Evolutionary conservation across 108 stramenopile genomes (phyloP).

Genomic region (Nitzschia sp.): DNA sequence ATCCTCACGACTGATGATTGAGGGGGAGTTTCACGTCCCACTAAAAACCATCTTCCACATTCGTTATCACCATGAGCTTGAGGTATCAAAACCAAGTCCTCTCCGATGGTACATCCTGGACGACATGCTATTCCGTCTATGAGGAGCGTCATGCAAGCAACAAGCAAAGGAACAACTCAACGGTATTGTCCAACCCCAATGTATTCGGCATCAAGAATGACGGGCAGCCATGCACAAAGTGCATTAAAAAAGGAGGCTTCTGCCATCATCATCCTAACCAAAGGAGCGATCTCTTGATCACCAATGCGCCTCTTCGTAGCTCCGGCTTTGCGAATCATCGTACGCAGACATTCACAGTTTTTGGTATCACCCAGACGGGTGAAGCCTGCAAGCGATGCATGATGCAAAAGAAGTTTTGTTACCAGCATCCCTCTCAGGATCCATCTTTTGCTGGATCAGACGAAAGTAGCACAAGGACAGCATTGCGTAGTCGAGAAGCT

Average conservation of each 20-base stretch:
- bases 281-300: neutral
- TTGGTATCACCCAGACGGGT: neutral
- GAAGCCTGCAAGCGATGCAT: neutral
- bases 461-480: neutral
- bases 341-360: neutral
- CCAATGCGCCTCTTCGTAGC: neutral
- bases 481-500: neutral
- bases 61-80: neutral
- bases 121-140: neutral
- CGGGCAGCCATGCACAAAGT: neutral
- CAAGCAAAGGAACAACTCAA: neutral
- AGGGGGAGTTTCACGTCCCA: too few relatives aligned
- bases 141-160: neutral
- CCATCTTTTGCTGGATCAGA: neutral
- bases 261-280: neutral
- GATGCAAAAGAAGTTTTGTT: neutral
- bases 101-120: neutral
- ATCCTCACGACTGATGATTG: too few relatives aligned
- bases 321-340: neutral
- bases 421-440: neutral
- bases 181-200: neutral
- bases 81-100: too few relatives aligned
- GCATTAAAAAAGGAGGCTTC: neutral
- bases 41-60: too few relatives aligned
- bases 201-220: neutral